Base-by-base conservation (phyloP, 805 yeast species). In the Saccharomycopsis amapae region DNA sequence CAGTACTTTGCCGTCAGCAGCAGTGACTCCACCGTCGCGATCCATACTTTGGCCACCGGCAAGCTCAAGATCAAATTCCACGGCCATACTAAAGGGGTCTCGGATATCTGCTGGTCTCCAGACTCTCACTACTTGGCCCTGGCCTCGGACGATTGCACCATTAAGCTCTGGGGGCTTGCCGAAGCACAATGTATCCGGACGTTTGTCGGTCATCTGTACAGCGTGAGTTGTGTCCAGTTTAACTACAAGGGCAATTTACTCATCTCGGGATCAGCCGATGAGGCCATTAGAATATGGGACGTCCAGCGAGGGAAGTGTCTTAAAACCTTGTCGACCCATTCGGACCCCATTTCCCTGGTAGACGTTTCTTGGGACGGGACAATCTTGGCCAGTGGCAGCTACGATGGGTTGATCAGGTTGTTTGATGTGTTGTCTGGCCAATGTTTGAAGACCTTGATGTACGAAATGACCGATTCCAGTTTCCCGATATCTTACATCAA, bases 221-320 rank as follows among this genome's bases (percentile, higher is more conserved):
- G 86, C 48, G 85, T 87, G 9, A 79, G 85, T 1, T 68, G 82
- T n/a, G 62, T 87, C 3, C 70, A 70, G 43, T 90, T 80, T 66
- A 84, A 78, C 52, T 62, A 68, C 33, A 81, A 81, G 59, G 96
- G 96, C 1, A 85, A 86, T 51, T 62, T 93, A 19, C 60, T 93
- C 13, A 78, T 85, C 20, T 76, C 89, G 36, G 95, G 95, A 0
- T 78, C 94, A 1, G 77, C 93, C 42, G 98, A 90, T 62, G 97
- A 90, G 59, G 86, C 90, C 42, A 80, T 93, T 13, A 74, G 89
- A 42, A 72, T 90, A 2, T 90, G 98, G 98, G 96, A 90, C 62
- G 75, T 82, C 2, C 67, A 69, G 26, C 67, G 76, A 17, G 94
- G 94, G 1, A 72, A 72, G 33, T 75, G 85, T 46, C 64, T 87